Evolutionary conservation across 75 land plant genomes (phyloP).

Genomic region (Isoetes taiwanensis): DNA sequence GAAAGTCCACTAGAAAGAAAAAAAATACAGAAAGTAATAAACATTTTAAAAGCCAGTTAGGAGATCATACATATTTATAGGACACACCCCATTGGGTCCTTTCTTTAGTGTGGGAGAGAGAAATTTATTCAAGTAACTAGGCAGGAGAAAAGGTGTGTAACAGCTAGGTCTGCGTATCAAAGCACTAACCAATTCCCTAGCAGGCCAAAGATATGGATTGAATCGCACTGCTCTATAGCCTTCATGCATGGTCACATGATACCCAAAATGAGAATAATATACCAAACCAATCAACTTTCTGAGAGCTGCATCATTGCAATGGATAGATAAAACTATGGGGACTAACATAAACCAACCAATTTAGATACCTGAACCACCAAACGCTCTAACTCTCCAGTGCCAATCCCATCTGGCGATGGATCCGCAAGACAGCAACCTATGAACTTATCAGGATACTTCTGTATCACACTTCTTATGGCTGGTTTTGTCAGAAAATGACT

Average conservation of each 20-base stretch:
- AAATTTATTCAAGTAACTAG: no score
- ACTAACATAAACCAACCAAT: neutral
- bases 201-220: slow-evolving; percentile 91
- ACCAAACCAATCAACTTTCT: neutral
- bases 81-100: no score
- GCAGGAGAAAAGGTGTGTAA: no score
- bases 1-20: no score
- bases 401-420: slow-evolving; percentile 79
- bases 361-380: slow-evolving; percentile 42
- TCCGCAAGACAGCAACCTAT: slow-evolving; percentile 91
- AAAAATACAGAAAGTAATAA: neutral
- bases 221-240: slow-evolving; percentile 78
- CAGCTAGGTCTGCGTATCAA: no score
- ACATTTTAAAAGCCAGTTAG: no score
- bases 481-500: no score
- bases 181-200: slow-evolving; percentile 48
- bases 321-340: neutral
- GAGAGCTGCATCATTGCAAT: neutral
- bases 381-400: slow-evolving; percentile 55
- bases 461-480: slow-evolving; percentile 85
- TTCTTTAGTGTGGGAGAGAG: neutral
- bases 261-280: neutral
- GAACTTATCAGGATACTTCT: slow-evolving; percentile 62
- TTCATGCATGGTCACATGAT: slow-evolving; percentile 33
- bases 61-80: no score